Evolutionary conservation across 2,329 filamentous ascomycete species (phyloP), one percentile per base, ranked within the genome.

Genomic region (Colletotrichum sp.): DNA sequence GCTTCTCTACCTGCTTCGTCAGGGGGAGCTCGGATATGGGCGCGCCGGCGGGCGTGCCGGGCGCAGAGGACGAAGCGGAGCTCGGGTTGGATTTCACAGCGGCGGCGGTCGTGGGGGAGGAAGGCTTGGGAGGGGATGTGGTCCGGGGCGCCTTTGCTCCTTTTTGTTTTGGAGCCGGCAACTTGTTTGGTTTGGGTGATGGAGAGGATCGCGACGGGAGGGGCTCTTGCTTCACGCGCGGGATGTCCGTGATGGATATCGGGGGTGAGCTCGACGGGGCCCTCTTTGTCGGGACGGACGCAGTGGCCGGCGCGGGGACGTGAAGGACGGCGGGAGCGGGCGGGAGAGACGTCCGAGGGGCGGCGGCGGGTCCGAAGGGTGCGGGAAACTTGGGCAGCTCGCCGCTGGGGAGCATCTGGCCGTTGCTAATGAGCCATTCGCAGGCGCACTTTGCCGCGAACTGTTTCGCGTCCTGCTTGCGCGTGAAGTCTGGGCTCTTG

Each of bases 381-480:
- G 78, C 79, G 9, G 73, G 67, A 34, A 80, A 79, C 34, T 69
- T 72, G 16, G 80, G 76, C 26, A 75, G 77, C 10, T 66, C 34
- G 34, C 80, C 79, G 62, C 81, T 76, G 2, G 74, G 32, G 3
- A 79, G 79, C 81, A 86, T 84, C 36, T 78, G 76, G 10, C 79
- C 79, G 28, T 81, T 76, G 4, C 52, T 70, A 24, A 81, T 79
- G 18, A 90, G 82, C 83, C 85, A 89, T 9, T 85, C 81, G 26
- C 88, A 78, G 28, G 89, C 89, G 15, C 84, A 85, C 78, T 86
- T 87, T 26, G 90, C 89, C 1, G 90, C 90, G 77, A 88, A 90
- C 76, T 87, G 84, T 80, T 89, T 91, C 28, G 90, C 89, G 44
- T 87, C 81, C 83, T 86, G 64, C 64, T 76, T 76, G 21, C 71